phyloP scores from a whole-genome alignment of 2,329 filamentous ascomycete species.

The Colletotrichum orchidophilum region DNA sequence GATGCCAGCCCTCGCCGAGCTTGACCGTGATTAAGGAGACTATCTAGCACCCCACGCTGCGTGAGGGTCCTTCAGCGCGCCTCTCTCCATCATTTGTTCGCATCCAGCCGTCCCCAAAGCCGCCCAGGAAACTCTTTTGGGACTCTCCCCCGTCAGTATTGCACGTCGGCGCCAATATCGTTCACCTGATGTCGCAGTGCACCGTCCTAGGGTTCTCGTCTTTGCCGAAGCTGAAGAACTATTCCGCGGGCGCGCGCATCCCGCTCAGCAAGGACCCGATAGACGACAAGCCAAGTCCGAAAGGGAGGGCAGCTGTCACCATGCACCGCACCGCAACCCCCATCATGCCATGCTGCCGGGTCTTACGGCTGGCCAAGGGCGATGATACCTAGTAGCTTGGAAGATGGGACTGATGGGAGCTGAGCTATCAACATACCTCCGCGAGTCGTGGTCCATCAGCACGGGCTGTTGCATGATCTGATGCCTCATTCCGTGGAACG shows the following conservation, averaged over 20 bases:
- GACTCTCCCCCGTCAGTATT: conserved; percentile 11
- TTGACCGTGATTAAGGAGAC: not conserved
- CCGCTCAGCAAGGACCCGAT: not conserved
- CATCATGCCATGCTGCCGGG: not conserved
- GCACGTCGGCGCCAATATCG: not conserved
- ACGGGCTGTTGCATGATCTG: conserved; percentile 6
- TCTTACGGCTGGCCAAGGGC: not conserved
- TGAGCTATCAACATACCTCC: conserved; percentile 6
- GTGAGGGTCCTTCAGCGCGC: not conserved
- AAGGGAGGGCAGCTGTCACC: conserved; percentile 22
- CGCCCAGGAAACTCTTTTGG: conserved; percentile 4
- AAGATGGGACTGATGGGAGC: not conserved
- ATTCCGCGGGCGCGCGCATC: not conserved
- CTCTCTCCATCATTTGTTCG: not conserved
- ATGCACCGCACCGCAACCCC: not conserved
- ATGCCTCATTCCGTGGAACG: conserved; percentile 29
- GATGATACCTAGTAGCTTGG: not conserved
- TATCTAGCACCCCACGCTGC: not conserved
- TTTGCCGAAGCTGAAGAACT: conserved; percentile 9
- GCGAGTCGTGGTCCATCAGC: not conserved
- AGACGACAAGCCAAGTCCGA: conserved; percentile 11
- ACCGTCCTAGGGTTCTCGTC: not conserved
- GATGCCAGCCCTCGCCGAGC: not conserved
- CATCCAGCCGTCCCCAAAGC: not conserved
- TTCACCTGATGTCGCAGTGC: conserved; percentile 8